Evolutionary conservation across 2,329 filamentous ascomycete genomes (phyloP).

Genomic region (Bretziella fagacearum): DNA sequence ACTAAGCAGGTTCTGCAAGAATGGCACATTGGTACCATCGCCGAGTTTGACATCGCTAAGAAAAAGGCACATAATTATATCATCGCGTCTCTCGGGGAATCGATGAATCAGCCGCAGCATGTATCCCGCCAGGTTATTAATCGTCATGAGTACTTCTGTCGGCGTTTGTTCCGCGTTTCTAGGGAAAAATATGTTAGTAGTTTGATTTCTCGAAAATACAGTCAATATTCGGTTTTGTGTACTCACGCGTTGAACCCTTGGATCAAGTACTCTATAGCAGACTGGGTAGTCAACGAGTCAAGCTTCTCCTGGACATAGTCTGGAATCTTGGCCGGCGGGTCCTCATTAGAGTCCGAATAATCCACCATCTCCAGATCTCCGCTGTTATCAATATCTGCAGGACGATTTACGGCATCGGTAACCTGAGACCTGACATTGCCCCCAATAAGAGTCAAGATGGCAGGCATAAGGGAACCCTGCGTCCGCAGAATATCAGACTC

Average conservation of each 20-base stretch:
- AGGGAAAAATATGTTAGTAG: neutral
- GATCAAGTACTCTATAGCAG: slow-evolving; percentile 5
- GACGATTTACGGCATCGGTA: neutral
- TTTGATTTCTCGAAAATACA: neutral
- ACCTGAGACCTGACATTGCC: neutral
- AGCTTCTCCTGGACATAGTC: slow-evolving; percentile 4
- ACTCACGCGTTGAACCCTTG: slow-evolving; percentile 7
- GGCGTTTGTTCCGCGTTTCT: slow-evolving; percentile 1
- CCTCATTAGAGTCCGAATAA: no score
- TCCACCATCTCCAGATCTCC: no score
- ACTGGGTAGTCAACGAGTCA: slow-evolving; percentile 5
- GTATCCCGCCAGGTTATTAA: slow-evolving; percentile 46
- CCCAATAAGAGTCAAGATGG: neutral
- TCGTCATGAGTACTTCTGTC: slow-evolving; percentile 39
- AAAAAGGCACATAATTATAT: slow-evolving; percentile 89
- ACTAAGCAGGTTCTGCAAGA: slow-evolving; percentile 71
- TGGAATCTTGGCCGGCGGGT: slow-evolving; percentile 1
- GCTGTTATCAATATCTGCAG: neutral
- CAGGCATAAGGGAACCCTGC: neutral
- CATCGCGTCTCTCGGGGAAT: slow-evolving; percentile 66
- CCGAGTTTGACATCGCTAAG: slow-evolving; percentile 45
- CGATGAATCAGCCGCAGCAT: slow-evolving; percentile 70
- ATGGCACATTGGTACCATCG: slow-evolving; percentile 32
- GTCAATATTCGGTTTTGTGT: neutral
- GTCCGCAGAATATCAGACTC: neutral